phyloP scores from a whole-genome alignment of 805 yeast genomes.

The Zygosaccharomyces bisporus region DNA sequence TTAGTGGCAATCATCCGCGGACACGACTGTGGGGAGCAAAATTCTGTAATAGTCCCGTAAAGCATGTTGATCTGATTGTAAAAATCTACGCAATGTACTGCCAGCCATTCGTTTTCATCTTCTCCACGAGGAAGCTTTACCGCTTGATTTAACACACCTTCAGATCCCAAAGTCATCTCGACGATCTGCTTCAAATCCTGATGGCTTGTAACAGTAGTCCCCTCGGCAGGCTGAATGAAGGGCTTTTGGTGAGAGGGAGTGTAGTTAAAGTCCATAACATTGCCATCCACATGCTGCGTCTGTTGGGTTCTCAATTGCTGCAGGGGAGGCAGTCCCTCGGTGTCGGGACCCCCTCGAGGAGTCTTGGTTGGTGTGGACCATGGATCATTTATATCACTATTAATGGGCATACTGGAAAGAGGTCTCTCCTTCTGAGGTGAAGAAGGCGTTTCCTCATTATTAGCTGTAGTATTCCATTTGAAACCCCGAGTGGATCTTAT shows the following conservation, averaged over 20 bases:
- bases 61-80: conserved; percentile 95
- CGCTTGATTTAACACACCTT: conserved; percentile 85
- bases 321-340: conserved; percentile 7
- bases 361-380: conserved; percentile 17
- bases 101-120: conserved; percentile 89
- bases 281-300: conserved; percentile 11
- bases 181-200: conserved; percentile 82
- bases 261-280: conserved; percentile 36
- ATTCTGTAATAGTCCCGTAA: conserved; percentile 92
- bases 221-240: conserved; percentile 28
- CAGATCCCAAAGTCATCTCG: conserved; percentile 92
- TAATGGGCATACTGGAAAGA: conserved; percentile 8
- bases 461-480: conserved; percentile 35
- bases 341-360: conserved; percentile 2
- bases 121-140: conserved; percentile 93
- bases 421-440: conserved; percentile 13
- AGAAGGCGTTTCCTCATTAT: conserved; percentile 8
- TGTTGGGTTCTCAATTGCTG: conserved; percentile 11
- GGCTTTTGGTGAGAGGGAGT: conserved; percentile 39
- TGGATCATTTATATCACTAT: conserved; percentile 9
- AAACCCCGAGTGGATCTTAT: conserved; percentile 46
- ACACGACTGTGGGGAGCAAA: conserved; percentile 91
- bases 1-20: conserved; percentile 98
- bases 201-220: conserved; percentile 50
- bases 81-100: conserved; percentile 96